phyloP scores from a whole-genome alignment of 2,329 filamentous ascomycete species.

The Zymoseptoria tritici region DNA sequence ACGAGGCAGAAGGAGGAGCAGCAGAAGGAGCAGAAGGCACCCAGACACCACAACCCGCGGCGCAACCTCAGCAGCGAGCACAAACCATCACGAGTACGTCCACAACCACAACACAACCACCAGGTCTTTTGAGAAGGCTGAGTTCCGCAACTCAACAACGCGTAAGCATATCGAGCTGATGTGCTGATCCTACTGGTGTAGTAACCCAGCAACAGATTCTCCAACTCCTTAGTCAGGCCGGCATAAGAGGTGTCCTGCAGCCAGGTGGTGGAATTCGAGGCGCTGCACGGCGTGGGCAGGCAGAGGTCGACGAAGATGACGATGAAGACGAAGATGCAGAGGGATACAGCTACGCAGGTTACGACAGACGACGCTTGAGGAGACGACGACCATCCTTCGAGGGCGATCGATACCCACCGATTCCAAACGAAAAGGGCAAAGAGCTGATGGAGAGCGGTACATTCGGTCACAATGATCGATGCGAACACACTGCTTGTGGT shows the following conservation, averaged over 20 bases:
- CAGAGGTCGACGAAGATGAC: conserved; percentile 18
- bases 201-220: conserved; percentile 46
- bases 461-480: conserved; percentile 63
- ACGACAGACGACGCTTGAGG: conserved; percentile 37
- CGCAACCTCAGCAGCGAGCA: conserved; percentile 7
- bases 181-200: conserved; percentile 12
- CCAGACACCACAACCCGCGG: conserved; percentile 19
- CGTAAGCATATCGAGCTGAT: conserved; percentile 10
- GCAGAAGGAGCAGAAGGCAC: conserved; percentile 28
- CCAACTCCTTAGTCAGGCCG: conserved; percentile 47
- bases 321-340: conserved; percentile 36
- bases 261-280: conserved; percentile 20
- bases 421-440: conserved; percentile 69
- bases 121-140: conserved; percentile 8
- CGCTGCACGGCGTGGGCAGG: conserved; percentile 15
- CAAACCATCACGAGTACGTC: conserved; percentile 27
- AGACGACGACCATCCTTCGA: conserved; percentile 39
- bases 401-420: conserved; percentile 62
- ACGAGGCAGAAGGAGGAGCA: conserved; percentile 21
- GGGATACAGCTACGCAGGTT: conserved; percentile 33
- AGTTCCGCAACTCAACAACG: conserved; percentile 11
- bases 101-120: conserved; percentile 2
- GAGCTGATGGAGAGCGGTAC: conserved; percentile 74
- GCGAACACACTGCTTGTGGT: conserved; percentile 42
- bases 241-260: conserved; percentile 47